phyloP scores from a whole-genome alignment of 106 monocot species.

The Dioscorea alata region DNA sequence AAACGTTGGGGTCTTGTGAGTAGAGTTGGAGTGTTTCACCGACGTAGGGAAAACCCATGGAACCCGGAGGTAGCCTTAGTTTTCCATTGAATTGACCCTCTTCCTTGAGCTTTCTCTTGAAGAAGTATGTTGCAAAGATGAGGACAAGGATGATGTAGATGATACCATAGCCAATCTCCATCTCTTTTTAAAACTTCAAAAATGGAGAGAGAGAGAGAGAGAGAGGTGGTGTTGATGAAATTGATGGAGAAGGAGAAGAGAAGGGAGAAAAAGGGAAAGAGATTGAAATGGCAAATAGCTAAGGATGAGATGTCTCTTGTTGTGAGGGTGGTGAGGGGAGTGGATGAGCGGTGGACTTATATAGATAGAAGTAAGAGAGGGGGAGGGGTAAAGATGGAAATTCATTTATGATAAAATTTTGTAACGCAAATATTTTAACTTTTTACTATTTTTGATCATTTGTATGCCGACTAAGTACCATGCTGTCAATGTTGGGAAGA shows the following conservation, averaged over 20 bases:
- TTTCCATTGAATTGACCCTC: background rate
- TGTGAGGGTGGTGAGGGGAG: no score
- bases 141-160: constrained; percentile 11
- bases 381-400: no score
- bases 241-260: background rate
- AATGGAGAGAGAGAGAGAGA: background rate
- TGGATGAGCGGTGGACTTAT: no score
- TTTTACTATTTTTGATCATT: no score
- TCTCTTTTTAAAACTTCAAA: background rate
- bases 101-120: constrained; percentile 15
- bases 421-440: no score
- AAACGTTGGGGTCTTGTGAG: constrained; percentile 46
- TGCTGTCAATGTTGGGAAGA: no score
- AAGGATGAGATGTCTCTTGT: no score
- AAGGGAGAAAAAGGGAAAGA: background rate
- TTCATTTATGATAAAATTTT: no score
- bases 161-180: background rate
- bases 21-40: constrained; percentile 70
- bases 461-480: no score
- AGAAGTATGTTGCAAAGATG: constrained; percentile 12
- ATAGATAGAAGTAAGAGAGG: no score
- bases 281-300: background rate
- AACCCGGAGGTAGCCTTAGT: constrained; percentile 48
- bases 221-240: background rate
- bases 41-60: constrained; percentile 61